A percentile compares a stretch with the other conserved stretches of the same genome.
Evolutionary conservation across 2,329 filamentous ascomycete species (phyloP).

Genomic region (Aspergillus piperis): DNA sequence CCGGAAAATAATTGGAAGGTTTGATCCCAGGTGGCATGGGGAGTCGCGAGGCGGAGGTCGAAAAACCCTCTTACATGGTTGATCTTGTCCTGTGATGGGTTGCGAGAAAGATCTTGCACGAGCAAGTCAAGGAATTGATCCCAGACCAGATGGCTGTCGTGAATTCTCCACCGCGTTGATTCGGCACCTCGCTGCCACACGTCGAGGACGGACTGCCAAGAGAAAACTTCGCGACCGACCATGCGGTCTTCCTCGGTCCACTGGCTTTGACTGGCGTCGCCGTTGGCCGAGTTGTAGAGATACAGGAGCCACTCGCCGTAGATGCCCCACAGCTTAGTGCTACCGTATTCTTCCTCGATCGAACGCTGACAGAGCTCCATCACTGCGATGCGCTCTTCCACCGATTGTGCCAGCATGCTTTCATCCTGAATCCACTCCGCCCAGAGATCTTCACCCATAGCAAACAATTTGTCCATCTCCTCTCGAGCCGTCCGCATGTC

Average conservation of each 20-base stretch:
- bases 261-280: constrained; percentile 39
- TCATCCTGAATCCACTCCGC: constrained; percentile 65
- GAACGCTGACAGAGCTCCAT: constrained; percentile 62
- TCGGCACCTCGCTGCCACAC: constrained; percentile 59
- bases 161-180: constrained; percentile 61
- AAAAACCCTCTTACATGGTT: constrained; percentile 54
- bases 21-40: constrained; percentile 61
- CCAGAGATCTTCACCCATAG: constrained; percentile 65
- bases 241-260: constrained; percentile 60
- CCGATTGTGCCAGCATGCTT: constrained; percentile 56
- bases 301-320: constrained; percentile 63
- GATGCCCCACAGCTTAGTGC: constrained; percentile 61
- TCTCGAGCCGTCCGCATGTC: constrained; percentile 54
- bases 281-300: constrained; percentile 55
- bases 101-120: constrained; percentile 53
- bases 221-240: constrained; percentile 62
- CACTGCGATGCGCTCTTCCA: constrained; percentile 60
- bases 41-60: constrained; percentile 56
- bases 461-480: constrained; percentile 63
- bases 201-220: constrained; percentile 56
- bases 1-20: constrained; percentile 62
- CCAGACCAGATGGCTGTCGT: constrained; percentile 64
- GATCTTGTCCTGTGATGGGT: constrained; percentile 51
- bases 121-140: constrained; percentile 60
- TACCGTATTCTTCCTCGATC: constrained; percentile 62